phyloP scores from a whole-genome alignment of 2,329 filamentous ascomycete species.

The Neospermospora avenae region DNA sequence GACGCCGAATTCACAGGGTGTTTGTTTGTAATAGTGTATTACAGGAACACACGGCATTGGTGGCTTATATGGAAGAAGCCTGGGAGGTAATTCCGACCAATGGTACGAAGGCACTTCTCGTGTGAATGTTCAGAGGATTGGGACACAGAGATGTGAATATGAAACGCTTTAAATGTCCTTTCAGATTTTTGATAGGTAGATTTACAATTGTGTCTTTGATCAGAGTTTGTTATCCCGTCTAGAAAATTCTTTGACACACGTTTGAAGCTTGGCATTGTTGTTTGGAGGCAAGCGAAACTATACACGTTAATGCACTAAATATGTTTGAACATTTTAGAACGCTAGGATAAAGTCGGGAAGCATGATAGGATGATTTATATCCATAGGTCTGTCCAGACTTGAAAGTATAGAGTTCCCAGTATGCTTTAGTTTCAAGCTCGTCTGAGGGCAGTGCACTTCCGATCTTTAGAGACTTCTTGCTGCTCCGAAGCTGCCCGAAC shows the following conservation, averaged over 20 bases:
- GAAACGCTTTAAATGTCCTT: not conserved
- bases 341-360: not conserved
- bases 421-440: no score
- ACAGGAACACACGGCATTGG: not conserved
- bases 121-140: no score
- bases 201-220: not conserved
- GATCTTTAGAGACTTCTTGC: not conserved
- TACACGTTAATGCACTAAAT: not conserved
- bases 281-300: not conserved
- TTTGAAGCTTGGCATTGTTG: not conserved
- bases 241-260: not conserved
- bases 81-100: no score
- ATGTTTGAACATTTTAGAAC: not conserved
- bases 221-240: not conserved
- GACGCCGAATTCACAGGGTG: not conserved
- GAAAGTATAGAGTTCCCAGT: no score
- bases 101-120: no score
- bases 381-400: no score
- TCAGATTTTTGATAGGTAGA: not conserved
- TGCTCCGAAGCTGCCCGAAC: not conserved
- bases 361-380: not conserved
- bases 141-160: no score
- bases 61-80: no score
- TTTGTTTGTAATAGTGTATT: not conserved
- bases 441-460: not conserved